Evolutionary conservation across 805 yeast genomes (phyloP).

Genomic region (Candida koratica): DNA sequence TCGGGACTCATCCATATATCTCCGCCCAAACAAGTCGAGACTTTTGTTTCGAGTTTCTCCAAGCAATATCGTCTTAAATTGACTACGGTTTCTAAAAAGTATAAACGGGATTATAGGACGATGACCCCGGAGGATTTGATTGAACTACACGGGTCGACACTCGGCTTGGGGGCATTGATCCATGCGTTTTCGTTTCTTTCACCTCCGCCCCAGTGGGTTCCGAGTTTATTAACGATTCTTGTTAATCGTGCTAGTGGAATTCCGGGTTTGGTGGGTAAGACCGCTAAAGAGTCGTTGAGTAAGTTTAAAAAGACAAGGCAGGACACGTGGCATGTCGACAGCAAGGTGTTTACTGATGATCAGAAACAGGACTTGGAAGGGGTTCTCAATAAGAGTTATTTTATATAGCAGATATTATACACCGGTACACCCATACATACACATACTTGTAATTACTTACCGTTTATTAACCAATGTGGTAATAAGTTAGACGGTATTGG

Average conservation of each 20-base stretch:
- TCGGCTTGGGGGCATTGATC: constrained; percentile 84
- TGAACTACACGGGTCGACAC: constrained; percentile 73
- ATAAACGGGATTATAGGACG: constrained; percentile 37
- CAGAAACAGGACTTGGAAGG: constrained; percentile 92
- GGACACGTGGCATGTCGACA: constrained; percentile 94
- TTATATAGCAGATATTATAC: too few relatives aligned
- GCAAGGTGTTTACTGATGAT: constrained; percentile 64
- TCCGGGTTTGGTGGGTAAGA: constrained; percentile 73
- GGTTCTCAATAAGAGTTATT: constrained; percentile 87
- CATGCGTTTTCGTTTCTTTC: constrained; percentile 86
- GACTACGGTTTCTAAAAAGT: constrained; percentile 39
- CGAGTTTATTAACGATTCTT: constrained; percentile 60
- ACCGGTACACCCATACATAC: too few relatives aligned
- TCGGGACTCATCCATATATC: constrained; percentile 73
- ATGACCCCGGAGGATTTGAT: constrained; percentile 40
- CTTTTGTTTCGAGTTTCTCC: constrained; percentile 39
- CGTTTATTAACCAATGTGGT: too few relatives aligned
- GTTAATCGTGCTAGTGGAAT: constrained; percentile 70
- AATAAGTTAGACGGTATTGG: too few relatives aligned
- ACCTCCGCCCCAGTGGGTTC: constrained; percentile 92
- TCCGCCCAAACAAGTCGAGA: constrained; percentile 45
- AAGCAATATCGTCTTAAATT: constrained; percentile 24
- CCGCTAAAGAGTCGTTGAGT: constrained; percentile 78
- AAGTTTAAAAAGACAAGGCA: constrained; percentile 88
- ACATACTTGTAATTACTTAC: too few relatives aligned